Percentiles rank a stretch among this genome's conserved stretches.
Conservation (phyloP, 2,329 filamentous ascomycete genomes). For the Blumeria graminis region DNA sequence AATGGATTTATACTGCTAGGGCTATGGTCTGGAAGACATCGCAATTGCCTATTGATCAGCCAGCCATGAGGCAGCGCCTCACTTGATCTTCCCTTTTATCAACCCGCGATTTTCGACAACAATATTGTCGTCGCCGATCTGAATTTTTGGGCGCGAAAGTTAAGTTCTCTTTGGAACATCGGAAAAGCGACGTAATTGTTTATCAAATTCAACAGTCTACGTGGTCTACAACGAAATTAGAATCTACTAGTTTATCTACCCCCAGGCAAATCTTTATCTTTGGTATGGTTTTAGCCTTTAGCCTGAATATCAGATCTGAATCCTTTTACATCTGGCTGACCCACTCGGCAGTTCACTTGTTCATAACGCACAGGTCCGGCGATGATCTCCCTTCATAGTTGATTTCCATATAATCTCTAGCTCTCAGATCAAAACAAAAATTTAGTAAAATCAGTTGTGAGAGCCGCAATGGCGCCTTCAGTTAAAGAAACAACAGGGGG, state of each 20-base stretch:
- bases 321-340: no score
- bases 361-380: not conserved
- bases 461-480: constrained; percentile 10
- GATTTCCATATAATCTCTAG: not conserved
- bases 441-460: not conserved
- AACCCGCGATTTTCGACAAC: not conserved
- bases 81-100: not conserved
- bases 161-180: no score
- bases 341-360: no score
- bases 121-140: no score
- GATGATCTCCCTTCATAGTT: not conserved
- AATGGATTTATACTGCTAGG: not conserved
- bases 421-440: not conserved
- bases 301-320: no score
- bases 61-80: constrained; percentile 4
- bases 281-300: no score
- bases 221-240: no score
- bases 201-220: no score
- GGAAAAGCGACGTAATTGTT: no score
- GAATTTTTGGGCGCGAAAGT: no score
- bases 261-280: no score
- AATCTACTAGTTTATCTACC: no score
- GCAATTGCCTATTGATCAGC: constrained; percentile 2
- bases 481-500: constrained; percentile 5
- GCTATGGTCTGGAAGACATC: constrained; percentile 4